Percentiles rank a stretch among this genome's conserved stretches.
Conservation (phyloP, 768 basidiomycete species). For the Crepidotus variabilis region DNA sequence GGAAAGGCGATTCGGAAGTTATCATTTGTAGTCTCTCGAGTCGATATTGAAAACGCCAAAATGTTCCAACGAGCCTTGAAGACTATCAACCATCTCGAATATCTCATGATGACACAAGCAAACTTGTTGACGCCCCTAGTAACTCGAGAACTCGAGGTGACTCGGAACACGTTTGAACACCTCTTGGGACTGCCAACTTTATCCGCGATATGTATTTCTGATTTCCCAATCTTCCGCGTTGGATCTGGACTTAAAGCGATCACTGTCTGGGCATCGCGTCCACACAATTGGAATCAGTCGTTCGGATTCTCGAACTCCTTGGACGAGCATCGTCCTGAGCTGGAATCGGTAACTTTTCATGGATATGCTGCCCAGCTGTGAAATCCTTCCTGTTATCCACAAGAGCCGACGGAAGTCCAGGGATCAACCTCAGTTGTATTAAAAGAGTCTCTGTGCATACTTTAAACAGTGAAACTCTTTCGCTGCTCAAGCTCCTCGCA, state of each 20-base stretch:
- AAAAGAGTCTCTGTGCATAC: no score
- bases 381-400: background rate
- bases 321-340: background rate
- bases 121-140: background rate
- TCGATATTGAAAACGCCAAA: background rate
- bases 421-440: no score
- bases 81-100: background rate
- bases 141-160: background rate
- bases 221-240: background rate
- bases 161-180: background rate
- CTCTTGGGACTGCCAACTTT: background rate
- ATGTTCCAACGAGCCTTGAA: background rate
- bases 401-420: background rate
- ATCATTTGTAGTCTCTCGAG: background rate
- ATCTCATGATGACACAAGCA: background rate
- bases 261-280: no score
- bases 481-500: no score
- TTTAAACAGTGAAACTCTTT: no score
- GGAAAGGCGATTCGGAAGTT: no score
- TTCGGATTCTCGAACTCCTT: no score
- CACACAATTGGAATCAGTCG: no score
- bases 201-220: background rate
- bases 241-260: no score
- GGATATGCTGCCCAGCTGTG: background rate
- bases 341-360: background rate